These are phyloP conservation scores for Tephrocybe rancida DNA, from an alignment of 768 basidiomycete species.

Conservation along the genomic window DNA sequence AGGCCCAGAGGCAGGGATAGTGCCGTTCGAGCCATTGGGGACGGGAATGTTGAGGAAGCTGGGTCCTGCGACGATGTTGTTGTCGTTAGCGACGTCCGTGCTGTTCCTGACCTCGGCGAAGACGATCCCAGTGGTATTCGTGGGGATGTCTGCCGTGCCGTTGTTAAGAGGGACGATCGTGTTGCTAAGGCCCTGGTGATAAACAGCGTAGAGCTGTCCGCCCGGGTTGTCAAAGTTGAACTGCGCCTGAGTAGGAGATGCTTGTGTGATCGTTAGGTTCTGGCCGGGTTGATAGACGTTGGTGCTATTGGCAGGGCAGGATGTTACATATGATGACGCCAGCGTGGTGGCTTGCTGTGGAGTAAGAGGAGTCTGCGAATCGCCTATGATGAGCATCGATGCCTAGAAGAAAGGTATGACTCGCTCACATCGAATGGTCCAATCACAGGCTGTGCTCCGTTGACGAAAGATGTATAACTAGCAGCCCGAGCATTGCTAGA, in stretches of 20 bases:
- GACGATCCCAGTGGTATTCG: conserved; percentile 11
- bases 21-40: conserved; percentile 5
- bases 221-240: conserved; percentile 25
- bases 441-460: conserved; percentile 40
- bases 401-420: background rate
- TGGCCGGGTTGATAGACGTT: conserved; percentile 47
- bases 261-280: conserved; percentile 29
- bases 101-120: conserved; percentile 15
- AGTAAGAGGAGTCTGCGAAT: conserved; percentile 20
- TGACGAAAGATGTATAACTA: conserved; percentile 43
- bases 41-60: conserved; percentile 9
- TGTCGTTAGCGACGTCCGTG: background rate
- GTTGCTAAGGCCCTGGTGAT: conserved; percentile 40
- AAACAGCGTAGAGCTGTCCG: conserved; percentile 35
- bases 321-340: conserved; percentile 39
- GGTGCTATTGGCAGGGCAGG: conserved; percentile 49
- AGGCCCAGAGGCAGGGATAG: conserved; percentile 2
- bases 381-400: background rate
- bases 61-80: conserved; percentile 16
- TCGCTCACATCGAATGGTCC: conserved; percentile 42
- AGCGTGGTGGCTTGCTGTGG: conserved; percentile 26
- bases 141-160: conserved; percentile 11
- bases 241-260: conserved; percentile 25
- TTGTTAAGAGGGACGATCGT: conserved; percentile 14
- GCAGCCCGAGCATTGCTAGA: conserved; percentile 53